A percentile compares a stretch with the other conserved stretches of the same genome.
These are phyloP conservation scores for Trifolium repens DNA, from an alignment of 306 rosid genomes.

Conservation along the genomic window DNA sequence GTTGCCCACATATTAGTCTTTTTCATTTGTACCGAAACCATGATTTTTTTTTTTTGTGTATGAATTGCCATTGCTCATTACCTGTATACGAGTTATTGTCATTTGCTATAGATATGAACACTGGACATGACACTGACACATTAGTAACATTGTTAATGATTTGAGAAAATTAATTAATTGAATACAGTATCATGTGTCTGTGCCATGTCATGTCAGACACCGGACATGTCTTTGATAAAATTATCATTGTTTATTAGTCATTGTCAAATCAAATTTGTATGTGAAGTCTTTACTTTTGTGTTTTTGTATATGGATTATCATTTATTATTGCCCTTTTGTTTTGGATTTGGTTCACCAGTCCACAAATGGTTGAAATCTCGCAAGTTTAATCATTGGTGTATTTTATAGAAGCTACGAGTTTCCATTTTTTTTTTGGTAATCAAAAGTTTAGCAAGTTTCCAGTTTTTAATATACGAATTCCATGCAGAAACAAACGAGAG, in stretches of 20 bases:
- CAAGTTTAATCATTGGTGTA: not conserved
- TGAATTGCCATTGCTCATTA: constrained; percentile 17
- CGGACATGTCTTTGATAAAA: too few relatives aligned
- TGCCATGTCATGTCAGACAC: not conserved
- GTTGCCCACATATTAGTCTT: not conserved
- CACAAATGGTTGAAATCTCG: not conserved
- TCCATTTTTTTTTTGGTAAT: not conserved
- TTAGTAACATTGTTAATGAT: not conserved
- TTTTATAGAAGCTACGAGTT: not conserved
- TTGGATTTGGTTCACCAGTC: not conserved
- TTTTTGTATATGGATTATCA: not conserved
- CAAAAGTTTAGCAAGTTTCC: not conserved
- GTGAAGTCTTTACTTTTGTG: not conserved
- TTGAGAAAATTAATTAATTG: not conserved
- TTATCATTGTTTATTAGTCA: not conserved
- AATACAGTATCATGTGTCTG: not conserved
- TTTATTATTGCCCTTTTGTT: not conserved
- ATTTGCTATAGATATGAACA: not conserved
- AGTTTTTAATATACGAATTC: constrained; percentile 15
- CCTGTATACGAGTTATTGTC: not conserved
- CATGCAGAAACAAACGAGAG: constrained; percentile 79
- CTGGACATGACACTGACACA: not conserved
- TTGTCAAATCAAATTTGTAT: constrained; percentile 8
- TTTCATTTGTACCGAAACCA: not conserved
- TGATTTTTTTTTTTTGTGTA: not conserved